Evolutionary conservation across 805 yeast genomes (phyloP).

Genomic region (Pichia eremophila): DNA sequence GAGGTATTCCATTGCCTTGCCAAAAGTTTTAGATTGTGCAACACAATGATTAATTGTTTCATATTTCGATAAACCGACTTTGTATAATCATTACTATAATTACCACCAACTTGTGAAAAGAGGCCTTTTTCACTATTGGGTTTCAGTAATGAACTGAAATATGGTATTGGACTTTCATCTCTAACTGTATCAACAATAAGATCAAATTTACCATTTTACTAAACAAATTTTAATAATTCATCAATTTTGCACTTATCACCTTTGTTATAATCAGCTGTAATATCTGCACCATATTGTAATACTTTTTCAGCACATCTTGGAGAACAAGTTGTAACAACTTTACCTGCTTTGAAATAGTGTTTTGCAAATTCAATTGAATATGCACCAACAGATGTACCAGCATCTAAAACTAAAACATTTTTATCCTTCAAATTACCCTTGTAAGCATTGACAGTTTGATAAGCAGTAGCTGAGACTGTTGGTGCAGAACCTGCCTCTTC

Average conservation of each 20-base stretch:
- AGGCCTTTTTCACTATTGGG: conserved; percentile 37
- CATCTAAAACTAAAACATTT: conserved; percentile 59
- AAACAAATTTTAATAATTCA: conserved; percentile 26
- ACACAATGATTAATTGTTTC: conserved; percentile 1
- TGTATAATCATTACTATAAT: conserved; percentile 31
- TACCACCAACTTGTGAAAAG: conserved; percentile 52
- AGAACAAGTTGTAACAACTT: conserved; percentile 46
- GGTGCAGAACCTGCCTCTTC: conserved; percentile 62
- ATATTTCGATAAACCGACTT: neutral
- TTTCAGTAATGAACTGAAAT: conserved; percentile 34
- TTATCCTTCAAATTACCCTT: conserved; percentile 22
- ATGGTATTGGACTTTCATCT: conserved; percentile 31
- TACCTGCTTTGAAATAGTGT: conserved; percentile 33
- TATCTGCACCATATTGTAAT: conserved; percentile 41
- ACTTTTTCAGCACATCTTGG: conserved; percentile 20
- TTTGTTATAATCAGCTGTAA: conserved; percentile 45
- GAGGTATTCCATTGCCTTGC: conserved; percentile 31
- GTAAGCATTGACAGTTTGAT: conserved; percentile 10
- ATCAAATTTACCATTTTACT: conserved; percentile 43
- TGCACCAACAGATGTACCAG: conserved; percentile 61
- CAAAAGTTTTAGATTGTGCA: conserved; percentile 7
- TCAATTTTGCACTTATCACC: conserved; percentile 28
- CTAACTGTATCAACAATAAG: conserved; percentile 62
- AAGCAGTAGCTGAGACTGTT: conserved; percentile 30
- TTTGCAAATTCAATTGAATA: conserved; percentile 48